Evolutionary conservation across 352 stramenopile species (phyloP).

Genomic region (Phytophthora ramorum): DNA sequence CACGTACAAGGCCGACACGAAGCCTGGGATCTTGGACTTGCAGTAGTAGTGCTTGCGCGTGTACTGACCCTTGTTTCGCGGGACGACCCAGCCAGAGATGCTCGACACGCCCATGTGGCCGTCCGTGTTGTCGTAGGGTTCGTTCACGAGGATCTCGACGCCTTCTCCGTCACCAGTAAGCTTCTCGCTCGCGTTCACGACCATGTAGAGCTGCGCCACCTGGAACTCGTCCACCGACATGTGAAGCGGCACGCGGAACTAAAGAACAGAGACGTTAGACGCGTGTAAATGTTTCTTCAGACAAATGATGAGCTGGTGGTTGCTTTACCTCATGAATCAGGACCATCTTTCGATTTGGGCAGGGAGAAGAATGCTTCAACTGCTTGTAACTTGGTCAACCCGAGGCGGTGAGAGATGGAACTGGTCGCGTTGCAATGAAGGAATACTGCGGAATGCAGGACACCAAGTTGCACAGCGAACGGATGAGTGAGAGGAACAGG

Average conservation of each 20-base stretch:
- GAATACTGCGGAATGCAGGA: background rate
- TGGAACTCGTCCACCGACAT: conserved; percentile 91
- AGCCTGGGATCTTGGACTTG: conserved; percentile 85
- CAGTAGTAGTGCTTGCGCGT: conserved; percentile 91
- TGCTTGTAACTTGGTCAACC: conserved; percentile 1
- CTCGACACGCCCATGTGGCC: conserved; percentile 76
- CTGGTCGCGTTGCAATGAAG: conserved; percentile 12
- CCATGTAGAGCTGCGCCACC: conserved; percentile 88
- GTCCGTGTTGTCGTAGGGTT: conserved; percentile 87
- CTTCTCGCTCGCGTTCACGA: conserved; percentile 87
- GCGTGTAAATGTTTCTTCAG: too few species aligned
- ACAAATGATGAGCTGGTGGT: too few species aligned
- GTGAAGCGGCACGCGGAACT: conserved; percentile 85
- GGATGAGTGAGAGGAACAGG: background rate
- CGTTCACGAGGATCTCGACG: conserved; percentile 90
- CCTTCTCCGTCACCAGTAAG: conserved; percentile 84
- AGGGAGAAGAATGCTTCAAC: background rate
- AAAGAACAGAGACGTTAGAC: too few species aligned
- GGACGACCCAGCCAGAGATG: conserved; percentile 79
- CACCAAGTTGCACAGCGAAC: conserved; percentile 16
- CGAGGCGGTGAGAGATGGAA: conserved; percentile 8
- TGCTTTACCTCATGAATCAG: conserved; percentile 70
- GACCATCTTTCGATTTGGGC: conserved; percentile 51
- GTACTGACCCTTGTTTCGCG: conserved; percentile 85
- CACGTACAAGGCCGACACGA: conserved; percentile 81